Evolutionary conservation across 75 land plant species (phyloP).

Genomic region (Pseudotsuga menziesii): DNA sequence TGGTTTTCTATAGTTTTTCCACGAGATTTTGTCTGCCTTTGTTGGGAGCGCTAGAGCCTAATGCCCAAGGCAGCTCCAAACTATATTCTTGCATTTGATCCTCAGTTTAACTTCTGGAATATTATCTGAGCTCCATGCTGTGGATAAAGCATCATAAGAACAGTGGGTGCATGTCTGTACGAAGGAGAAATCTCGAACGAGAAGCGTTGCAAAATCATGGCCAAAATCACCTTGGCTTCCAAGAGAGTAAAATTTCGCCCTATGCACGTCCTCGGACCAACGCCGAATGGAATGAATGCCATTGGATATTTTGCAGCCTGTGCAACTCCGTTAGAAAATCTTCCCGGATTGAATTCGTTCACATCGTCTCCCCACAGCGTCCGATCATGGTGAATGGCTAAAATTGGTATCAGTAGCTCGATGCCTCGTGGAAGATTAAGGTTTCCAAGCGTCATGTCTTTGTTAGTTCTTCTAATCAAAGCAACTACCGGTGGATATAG

Average conservation of each 20-base stretch:
- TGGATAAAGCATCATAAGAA: constrained; percentile 8
- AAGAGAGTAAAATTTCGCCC: constrained; percentile 49
- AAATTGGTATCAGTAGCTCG: constrained; percentile 16
- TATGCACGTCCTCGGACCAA: constrained; percentile 51
- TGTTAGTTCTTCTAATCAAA: constrained; percentile 9
- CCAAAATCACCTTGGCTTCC: constrained; percentile 38
- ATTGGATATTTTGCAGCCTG: constrained; percentile 13
- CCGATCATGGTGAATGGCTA: constrained; percentile 22
- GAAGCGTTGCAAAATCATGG: constrained; percentile 46
- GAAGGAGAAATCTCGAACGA: constrained; percentile 32
- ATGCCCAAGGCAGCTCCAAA: too few species aligned
- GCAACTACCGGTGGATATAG: constrained; percentile 29
- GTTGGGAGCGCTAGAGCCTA: too few species aligned
- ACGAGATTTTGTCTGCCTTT: too few species aligned
- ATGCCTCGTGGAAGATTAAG: constrained; percentile 9
- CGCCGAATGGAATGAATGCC: constrained; percentile 56
- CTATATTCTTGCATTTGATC: too few species aligned
- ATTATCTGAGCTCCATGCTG: constrained; percentile 20
- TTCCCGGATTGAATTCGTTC: constrained; percentile 23
- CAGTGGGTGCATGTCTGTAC: constrained; percentile 39
- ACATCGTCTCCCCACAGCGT: constrained; percentile 40
- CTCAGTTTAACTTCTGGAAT: not conserved
- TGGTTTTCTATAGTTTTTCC: too few species aligned
- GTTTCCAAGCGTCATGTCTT: constrained; percentile 16
- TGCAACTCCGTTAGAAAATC: constrained; percentile 17